Percentiles rank a stretch among this genome's conserved stretches.
Evolutionary conservation across 495 filamentous ascomycete genomes (phyloP).

Genomic region (Podospora sp.): DNA sequence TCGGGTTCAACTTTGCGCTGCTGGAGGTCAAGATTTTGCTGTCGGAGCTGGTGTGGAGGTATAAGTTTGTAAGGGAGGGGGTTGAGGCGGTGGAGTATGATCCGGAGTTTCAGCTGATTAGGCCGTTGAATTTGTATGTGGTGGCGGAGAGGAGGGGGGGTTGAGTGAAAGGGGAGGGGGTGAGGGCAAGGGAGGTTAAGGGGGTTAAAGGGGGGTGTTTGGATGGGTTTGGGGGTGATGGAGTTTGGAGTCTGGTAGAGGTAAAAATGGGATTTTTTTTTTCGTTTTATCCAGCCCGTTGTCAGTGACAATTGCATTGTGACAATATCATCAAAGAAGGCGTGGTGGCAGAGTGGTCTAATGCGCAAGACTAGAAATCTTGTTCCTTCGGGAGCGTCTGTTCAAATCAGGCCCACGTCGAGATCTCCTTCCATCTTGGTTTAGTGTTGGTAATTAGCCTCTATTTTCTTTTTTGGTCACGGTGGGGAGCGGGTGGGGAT

Average conservation of each 20-base stretch:
- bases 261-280: neutral
- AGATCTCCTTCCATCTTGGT: neutral
- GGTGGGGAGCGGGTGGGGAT: too few species aligned
- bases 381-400: neutral
- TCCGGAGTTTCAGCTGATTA: slow-evolving; percentile 58
- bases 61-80: slow-evolving; percentile 49
- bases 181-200: neutral
- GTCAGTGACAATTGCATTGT: too few species aligned
- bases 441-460: too few species aligned
- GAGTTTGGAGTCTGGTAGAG: neutral
- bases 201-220: neutral
- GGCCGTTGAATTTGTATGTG: slow-evolving; percentile 59
- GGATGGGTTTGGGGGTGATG: neutral
- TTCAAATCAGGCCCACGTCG: neutral
- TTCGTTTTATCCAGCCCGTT: too few species aligned
- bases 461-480: too few species aligned
- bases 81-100: slow-evolving; percentile 55
- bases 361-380: neutral
- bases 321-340: neutral
- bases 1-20: slow-evolving; percentile 63
- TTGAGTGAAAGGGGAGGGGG: slow-evolving; percentile 41
- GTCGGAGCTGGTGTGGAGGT: slow-evolving; percentile 55
- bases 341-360: neutral
- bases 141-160: slow-evolving; percentile 47
- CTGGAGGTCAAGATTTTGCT: slow-evolving; percentile 57